Percentiles rank a stretch among this genome's conserved stretches.
phyloP scores from a whole-genome alignment of 1,139 yeast species.

The Debaryomyces nepalensis region DNA sequence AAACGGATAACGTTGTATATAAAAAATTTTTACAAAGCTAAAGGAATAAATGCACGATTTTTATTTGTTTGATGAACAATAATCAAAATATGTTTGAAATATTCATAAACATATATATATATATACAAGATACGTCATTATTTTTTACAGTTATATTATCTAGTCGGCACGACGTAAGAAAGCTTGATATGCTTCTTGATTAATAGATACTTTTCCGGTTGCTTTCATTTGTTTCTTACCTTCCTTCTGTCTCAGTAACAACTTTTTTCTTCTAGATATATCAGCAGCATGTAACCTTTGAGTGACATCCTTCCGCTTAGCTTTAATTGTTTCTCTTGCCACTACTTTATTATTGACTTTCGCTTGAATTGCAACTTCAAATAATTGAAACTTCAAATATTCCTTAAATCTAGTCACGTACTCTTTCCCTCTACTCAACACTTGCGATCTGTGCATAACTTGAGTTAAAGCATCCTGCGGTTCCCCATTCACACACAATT shows the following conservation, averaged over 20 bases:
- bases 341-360: conserved; percentile 79
- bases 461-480: conserved; percentile 93
- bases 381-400: conserved; percentile 77
- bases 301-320: conserved; percentile 89
- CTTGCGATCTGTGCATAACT: conserved; percentile 82
- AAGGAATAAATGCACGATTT: conserved; percentile 4
- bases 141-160: background rate
- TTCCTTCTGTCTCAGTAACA: conserved; percentile 86
- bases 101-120: conserved; percentile 9
- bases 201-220: conserved; percentile 75
- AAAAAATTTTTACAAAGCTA: conserved; percentile 59
- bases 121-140: conserved; percentile 7
- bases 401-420: conserved; percentile 85
- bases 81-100: no score
- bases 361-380: conserved; percentile 93
- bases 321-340: conserved; percentile 93
- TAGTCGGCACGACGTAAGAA: conserved; percentile 48
- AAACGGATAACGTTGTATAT: conserved; percentile 82
- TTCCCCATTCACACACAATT: conserved; percentile 84
- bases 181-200: conserved; percentile 84
- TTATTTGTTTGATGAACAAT: background rate
- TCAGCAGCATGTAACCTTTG: conserved; percentile 94
- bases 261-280: conserved; percentile 84
- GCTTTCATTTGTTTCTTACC: conserved; percentile 88
- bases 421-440: conserved; percentile 71